Base-by-base conservation (phyloP, 1,284 basidiomycete genomes). In the Lignosus rhinocerotis region DNA sequence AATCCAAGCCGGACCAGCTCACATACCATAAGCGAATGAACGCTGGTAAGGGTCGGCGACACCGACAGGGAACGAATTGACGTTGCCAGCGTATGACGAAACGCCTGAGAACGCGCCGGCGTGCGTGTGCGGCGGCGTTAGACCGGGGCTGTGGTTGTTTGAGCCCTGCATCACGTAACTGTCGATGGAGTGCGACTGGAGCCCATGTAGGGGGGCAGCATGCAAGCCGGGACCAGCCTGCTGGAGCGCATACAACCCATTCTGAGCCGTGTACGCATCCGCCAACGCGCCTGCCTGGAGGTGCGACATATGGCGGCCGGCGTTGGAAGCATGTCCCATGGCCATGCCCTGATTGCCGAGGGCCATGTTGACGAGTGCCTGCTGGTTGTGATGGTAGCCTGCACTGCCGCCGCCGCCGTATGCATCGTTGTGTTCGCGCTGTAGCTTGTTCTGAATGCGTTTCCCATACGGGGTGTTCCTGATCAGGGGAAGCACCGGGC, bases 381-480 rank as follows among this genome's bases (percentile, higher is more conserved):
- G 83, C 67, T 86, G 87, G 66, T 80, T 81, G 62, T 83, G 80
- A 64, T 84, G 80, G 68, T 81, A 83, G 44, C 59, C 55, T 30
- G 60, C 59, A 11, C 80, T 79, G 34, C 75, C 74, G 52, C 80
- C 80, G 36, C 75, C 74, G 53, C 77, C 82, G 63, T 80, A 88
- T 64, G 81, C 84, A 66, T 92, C 90, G 76, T 87, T 81, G 71
- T 94, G 92, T 77, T 96, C 93, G 56, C 94, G 91, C 75, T 96
- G 94, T 56, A 98, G 80, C 78, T 97, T 97, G 79, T 94, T 95
- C 76, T 97, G 95, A 69, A 98, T 98, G 53, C 96, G 90, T 80
- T 98, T 98, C 68, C 95, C 95, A 69, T 98, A 98, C 3, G 95
- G 95, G 5, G 95, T 98, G 77, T 97, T 98, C 69, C 95, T 90